Percentiles rank a stretch among this genome's conserved stretches.
Evolutionary conservation across 108 stramenopile species (phyloP).

Genomic region (Bacterosira constricta): DNA sequence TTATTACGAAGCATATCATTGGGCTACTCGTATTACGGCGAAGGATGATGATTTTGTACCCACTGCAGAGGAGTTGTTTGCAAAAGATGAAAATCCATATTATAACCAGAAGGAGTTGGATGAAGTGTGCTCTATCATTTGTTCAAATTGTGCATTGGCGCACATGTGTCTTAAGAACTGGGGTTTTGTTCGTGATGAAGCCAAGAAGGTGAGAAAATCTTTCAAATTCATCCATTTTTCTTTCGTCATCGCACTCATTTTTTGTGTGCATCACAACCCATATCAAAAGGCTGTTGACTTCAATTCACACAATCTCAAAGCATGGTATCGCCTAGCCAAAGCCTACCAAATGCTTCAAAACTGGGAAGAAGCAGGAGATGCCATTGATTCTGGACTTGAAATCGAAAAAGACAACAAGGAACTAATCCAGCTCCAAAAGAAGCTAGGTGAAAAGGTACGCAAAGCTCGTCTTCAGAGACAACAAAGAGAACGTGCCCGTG

Average conservation of each 20-base stretch:
- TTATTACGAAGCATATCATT: slow-evolving; percentile 82
- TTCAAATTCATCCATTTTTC: background rate
- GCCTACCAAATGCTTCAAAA: slow-evolving; percentile 77
- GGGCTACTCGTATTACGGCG: slow-evolving; percentile 79
- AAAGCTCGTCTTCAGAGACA: slow-evolving; percentile 75
- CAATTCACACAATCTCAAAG: slow-evolving; percentile 81
- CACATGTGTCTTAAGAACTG: slow-evolving; percentile 88
- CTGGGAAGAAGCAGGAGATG: slow-evolving; percentile 86
- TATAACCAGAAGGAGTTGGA: slow-evolving; percentile 78
- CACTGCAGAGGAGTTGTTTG: slow-evolving; percentile 39
- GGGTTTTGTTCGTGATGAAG: slow-evolving; percentile 80
- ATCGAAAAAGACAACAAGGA: slow-evolving; percentile 73
- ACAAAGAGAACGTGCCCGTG: slow-evolving; percentile 76
- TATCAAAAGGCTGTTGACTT: slow-evolving; percentile 48
- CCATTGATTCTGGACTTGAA: slow-evolving; percentile 76
- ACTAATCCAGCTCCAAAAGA: slow-evolving; percentile 65
- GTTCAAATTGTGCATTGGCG: slow-evolving; percentile 79
- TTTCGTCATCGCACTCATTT: background rate
- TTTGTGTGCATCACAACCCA: background rate
- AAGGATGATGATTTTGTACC: slow-evolving; percentile 64
- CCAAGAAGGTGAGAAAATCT: slow-evolving; percentile 48
- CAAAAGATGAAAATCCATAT: slow-evolving; percentile 38
- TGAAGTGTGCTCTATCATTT: slow-evolving; percentile 68
- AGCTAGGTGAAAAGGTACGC: slow-evolving; percentile 58
- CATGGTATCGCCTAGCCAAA: slow-evolving; percentile 87